Evolutionary conservation across 2,329 filamentous ascomycete genomes (phyloP).

Genomic region (Aspergillus piperis): DNA sequence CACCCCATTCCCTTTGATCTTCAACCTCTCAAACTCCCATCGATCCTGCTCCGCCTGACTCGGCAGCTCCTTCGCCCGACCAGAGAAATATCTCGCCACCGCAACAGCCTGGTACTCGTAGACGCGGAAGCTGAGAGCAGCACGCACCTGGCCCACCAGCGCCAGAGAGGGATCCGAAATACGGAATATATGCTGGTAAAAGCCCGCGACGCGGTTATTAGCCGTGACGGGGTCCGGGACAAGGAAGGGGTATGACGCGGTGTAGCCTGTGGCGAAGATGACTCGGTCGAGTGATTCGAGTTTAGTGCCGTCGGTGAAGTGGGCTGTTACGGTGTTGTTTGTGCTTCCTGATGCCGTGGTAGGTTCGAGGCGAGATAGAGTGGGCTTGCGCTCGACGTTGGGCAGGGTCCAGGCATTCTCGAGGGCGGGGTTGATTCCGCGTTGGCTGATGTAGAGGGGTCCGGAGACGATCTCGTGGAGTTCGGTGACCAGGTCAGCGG

Average conservation of each 20-base stretch:
- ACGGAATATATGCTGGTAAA: slow-evolving; percentile 37
- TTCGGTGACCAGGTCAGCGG: slow-evolving; percentile 30
- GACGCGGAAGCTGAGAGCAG: slow-evolving; percentile 31
- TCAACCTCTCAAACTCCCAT: slow-evolving; percentile 29
- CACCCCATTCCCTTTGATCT: slow-evolving; percentile 22
- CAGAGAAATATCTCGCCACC: slow-evolving; percentile 31
- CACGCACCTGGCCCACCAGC: slow-evolving; percentile 32
- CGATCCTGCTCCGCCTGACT: slow-evolving; percentile 23
- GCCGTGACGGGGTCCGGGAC: slow-evolving; percentile 23
- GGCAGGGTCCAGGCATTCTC: slow-evolving; percentile 27
- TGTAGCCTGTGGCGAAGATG: slow-evolving; percentile 36
- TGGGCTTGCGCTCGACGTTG: slow-evolving; percentile 23
- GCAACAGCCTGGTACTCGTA: slow-evolving; percentile 37
- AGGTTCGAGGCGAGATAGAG: slow-evolving; percentile 18
- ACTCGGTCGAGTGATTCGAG: slow-evolving; percentile 27
- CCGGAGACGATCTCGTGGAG: slow-evolving; percentile 26
- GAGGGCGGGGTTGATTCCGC: slow-evolving; percentile 23
- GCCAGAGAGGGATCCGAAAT: slow-evolving; percentile 31
- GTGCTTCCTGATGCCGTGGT: neutral
- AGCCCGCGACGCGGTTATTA: slow-evolving; percentile 28
- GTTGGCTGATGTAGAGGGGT: slow-evolving; percentile 23
- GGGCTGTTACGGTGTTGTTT: slow-evolving; percentile 2
- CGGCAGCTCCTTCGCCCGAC: slow-evolving; percentile 23
- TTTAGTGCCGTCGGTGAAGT: slow-evolving; percentile 25
- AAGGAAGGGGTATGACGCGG: slow-evolving; percentile 33